Base-by-base conservation (phyloP, 805 yeast species). In the Starmerella roubikii region DNA sequence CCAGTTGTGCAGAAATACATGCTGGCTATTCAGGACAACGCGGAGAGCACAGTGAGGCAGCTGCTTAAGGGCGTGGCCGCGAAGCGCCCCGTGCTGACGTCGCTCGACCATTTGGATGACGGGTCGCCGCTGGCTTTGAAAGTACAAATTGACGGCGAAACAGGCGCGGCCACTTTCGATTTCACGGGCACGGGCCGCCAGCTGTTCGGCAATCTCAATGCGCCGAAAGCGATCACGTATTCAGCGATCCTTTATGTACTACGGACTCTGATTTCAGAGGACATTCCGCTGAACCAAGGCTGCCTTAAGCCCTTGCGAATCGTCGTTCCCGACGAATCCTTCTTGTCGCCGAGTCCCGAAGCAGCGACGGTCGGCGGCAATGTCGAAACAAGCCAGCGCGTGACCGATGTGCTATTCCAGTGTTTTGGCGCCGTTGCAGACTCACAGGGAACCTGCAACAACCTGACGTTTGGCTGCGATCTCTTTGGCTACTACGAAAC, bases 301-400 rank as follows among this genome's bases (percentile, higher is more conserved):
- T 88, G 95, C 57, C 65, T 88, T 48, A 64, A 70, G 37, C 95
- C 96, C 0, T 72, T 88, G 36, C 63, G 73, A 7, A 74, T 88
- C 21, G 61, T 60, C 2, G 71, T 78, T 34, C 86, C 86, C 3
- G 63, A 66, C 32, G 71, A 71, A 9, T 71, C 79, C 3, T 60
- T 80, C 13, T 62, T 91, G 12, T 69, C 78, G 20, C 96, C 97
- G 2, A 71, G 76, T 16, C 69, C 69, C 28, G 88, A 81, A 13
- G 88, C 93, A 34, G 98, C 96, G 2, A 93, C 84, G 27, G 96
- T 88, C 16, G 91, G 86, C 32, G 95, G 95, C 8, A 88, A 88
- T 57, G 97, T 88, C 7, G 79, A 86, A 60, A 88, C 97, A 1
- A 79, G 95, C 1, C 97, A 91, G 59, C 69, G 96, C 50, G 75